Conservation (phyloP, 768 basidiomycete genomes). For the Tulasnella sp. region DNA sequence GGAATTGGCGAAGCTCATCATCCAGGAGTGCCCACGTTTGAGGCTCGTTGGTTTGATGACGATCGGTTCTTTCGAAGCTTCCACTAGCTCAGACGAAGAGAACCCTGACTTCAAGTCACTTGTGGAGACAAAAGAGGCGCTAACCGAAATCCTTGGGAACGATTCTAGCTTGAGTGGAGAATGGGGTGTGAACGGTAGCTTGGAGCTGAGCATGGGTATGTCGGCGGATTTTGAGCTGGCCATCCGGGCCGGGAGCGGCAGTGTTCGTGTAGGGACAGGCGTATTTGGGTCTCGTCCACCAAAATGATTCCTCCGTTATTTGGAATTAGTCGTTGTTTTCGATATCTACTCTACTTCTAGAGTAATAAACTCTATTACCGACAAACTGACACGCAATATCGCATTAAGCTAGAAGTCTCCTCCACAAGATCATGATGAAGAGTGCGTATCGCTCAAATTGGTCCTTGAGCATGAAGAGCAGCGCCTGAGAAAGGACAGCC, state of each 20-base stretch:
- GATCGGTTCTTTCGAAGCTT: constrained; percentile 79
- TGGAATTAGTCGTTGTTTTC: not conserved
- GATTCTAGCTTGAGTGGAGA: constrained; percentile 29
- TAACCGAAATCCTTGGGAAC: constrained; percentile 48
- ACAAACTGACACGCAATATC: not conserved
- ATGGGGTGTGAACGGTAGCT: constrained; percentile 53
- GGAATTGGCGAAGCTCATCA: constrained; percentile 65
- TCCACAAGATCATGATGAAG: constrained; percentile 56
- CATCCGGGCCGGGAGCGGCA: constrained; percentile 73
- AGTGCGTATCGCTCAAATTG: constrained; percentile 90
- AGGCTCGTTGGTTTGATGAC: constrained; percentile 90
- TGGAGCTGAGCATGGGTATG: constrained; percentile 93
- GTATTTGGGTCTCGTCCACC: constrained; percentile 63
- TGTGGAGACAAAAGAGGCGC: constrained; percentile 56
- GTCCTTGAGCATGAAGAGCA: constrained; percentile 96
- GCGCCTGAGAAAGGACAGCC: constrained; percentile 90
- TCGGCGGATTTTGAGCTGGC: constrained; percentile 91
- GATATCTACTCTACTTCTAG: not conserved
- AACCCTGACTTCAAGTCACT: constrained; percentile 76
- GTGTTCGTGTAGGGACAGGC: constrained; percentile 86
- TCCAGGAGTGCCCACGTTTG: constrained; percentile 68
- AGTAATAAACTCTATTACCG: not conserved
- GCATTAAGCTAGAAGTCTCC: constrained; percentile 12
- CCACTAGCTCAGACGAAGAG: constrained; percentile 47
- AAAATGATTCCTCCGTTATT: not conserved